Evolutionary conservation across 257 asterid species (phyloP).

Genomic region (Coffea eugenioides): DNA sequence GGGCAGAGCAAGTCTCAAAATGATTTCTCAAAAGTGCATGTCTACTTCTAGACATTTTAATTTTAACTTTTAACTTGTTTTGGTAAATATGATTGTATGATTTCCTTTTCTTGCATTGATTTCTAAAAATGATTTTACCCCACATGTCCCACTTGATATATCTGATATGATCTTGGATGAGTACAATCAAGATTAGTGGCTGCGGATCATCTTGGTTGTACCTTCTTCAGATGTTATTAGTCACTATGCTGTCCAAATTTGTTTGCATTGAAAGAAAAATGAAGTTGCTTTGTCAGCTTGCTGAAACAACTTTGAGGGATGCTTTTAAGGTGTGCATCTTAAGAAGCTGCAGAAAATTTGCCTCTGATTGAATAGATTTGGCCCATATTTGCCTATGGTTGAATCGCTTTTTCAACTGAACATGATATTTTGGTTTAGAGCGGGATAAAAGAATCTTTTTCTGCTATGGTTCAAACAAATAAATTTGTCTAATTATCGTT

Average conservation of each 20-base stretch:
- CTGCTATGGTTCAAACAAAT: too few species aligned
- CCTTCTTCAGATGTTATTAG: not conserved
- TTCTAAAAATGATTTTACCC: not conserved
- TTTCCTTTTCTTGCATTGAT: not conserved
- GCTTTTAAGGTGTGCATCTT: not conserved
- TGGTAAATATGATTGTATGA: not conserved
- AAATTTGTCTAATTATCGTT: too few species aligned
- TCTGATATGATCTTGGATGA: not conserved
- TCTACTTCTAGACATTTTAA: not conserved
- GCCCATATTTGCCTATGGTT: too few species aligned
- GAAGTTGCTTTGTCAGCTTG: not conserved
- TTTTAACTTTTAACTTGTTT: not conserved
- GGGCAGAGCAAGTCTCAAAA: not conserved
- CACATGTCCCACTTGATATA: not conserved
- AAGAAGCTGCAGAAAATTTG: too few species aligned
- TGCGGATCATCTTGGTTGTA: not conserved
- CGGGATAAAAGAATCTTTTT: too few species aligned
- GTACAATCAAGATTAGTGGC: not conserved
- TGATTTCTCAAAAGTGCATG: too few species aligned
- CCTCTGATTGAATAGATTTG: too few species aligned
- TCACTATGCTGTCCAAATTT: not conserved
- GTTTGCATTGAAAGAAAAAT: not conserved
- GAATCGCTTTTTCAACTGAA: too few species aligned
- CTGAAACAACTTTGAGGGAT: not conserved
- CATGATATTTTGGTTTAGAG: too few species aligned